Evolutionary conservation across 148 eudicot genomes (phyloP).

Genomic region (Cornus controversa): DNA sequence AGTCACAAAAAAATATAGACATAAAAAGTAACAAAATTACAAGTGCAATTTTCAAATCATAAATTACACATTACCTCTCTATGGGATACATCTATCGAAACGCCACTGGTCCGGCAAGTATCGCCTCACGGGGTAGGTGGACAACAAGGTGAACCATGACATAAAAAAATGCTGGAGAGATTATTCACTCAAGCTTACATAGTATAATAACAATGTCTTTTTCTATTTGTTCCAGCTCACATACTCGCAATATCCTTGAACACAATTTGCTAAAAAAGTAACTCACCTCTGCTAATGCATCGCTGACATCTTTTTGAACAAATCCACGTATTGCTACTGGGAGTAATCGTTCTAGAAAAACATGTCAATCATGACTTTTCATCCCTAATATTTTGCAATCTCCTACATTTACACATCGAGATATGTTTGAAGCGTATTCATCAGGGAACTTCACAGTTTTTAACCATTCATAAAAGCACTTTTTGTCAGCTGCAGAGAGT

Average conservation of each 20-base stretch:
- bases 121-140: constrained; percentile 11
- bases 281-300: constrained; percentile 9
- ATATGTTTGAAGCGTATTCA: constrained; percentile 10
- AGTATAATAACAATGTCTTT: constrained; percentile 7
- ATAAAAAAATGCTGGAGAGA: constrained; percentile 14
- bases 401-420: constrained; percentile 15
- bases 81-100: constrained; percentile 9
- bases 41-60: too few species aligned
- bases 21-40: too few species aligned
- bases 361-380: constrained; percentile 32
- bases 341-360: not conserved
- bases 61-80: constrained; percentile 8
- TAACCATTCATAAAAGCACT: constrained; percentile 2
- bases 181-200: not conserved
- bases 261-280: constrained; percentile 17
- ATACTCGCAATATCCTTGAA: not conserved
- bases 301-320: not conserved
- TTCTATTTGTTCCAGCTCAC: constrained; percentile 13
- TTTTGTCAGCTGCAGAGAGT: not conserved
- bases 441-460: not conserved
- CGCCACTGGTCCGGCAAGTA: not conserved
- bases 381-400: constrained; percentile 15
- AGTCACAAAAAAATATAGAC: too few species aligned
- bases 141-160: constrained; percentile 7
- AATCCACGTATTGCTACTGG: constrained; percentile 1